Evolutionary conservation across 1,284 basidiomycete species (phyloP).

Genomic region (Testicularia cyperi): DNA sequence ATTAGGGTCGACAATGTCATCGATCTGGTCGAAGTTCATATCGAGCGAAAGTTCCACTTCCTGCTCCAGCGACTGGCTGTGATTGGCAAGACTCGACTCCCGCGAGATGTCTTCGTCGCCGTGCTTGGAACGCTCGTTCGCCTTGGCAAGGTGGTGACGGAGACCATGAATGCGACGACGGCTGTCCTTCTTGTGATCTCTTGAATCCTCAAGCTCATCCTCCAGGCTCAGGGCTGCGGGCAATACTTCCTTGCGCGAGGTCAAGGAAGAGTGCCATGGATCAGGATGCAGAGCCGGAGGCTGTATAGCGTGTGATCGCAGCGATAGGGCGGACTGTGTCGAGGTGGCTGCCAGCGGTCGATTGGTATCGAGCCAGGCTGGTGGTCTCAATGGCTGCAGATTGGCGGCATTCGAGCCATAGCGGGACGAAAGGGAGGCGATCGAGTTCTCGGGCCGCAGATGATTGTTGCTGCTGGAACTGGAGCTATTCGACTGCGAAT

Average conservation of each 20-base stretch:
- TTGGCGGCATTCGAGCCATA: slow-evolving; percentile 25
- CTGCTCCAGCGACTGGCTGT: slow-evolving; percentile 31
- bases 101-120: slow-evolving; percentile 12
- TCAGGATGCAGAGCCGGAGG: slow-evolving; percentile 6
- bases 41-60: slow-evolving; percentile 65
- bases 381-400: slow-evolving; percentile 25
- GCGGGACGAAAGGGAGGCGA: slow-evolving; percentile 26
- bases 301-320: slow-evolving; percentile 21
- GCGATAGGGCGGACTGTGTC: slow-evolving; percentile 14
- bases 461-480: slow-evolving; percentile 15
- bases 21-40: slow-evolving; percentile 77
- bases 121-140: slow-evolving; percentile 2
- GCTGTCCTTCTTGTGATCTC: slow-evolving; percentile 16
- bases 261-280: slow-evolving; percentile 17
- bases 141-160: slow-evolving; percentile 31
- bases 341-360: slow-evolving; percentile 10
- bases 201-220: slow-evolving; percentile 23
- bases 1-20: slow-evolving; percentile 73
- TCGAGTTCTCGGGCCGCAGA: slow-evolving; percentile 17
- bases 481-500: slow-evolving; percentile 3
- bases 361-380: slow-evolving; percentile 29
- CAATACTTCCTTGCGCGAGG: slow-evolving; percentile 12
- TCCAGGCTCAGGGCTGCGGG: slow-evolving; percentile 27
- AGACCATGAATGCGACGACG: slow-evolving; percentile 36
- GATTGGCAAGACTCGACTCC: slow-evolving; percentile 9